phyloP scores from a whole-genome alignment of 495 filamentous ascomycete species.

The Penicillium turbatum region DNA sequence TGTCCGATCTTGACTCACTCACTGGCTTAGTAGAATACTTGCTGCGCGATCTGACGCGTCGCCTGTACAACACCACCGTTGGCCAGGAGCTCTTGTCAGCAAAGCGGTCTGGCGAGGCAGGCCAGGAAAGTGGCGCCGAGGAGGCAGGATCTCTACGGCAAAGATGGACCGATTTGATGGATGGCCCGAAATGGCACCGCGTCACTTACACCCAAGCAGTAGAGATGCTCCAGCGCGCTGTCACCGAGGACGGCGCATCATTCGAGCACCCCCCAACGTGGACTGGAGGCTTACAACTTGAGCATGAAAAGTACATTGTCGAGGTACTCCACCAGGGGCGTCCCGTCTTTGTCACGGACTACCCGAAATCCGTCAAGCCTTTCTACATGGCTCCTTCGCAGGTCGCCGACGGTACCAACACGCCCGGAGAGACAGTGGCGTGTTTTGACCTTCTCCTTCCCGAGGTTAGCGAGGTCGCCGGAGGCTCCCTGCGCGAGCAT shows the following conservation, averaged over 20 bases:
- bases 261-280: constrained; percentile 68
- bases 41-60: constrained; percentile 56
- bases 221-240: constrained; percentile 57
- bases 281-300: constrained; percentile 75
- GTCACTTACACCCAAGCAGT: constrained; percentile 84
- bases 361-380: constrained; percentile 79
- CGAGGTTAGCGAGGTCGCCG: constrained; percentile 82
- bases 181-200: constrained; percentile 63
- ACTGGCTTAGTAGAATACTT: constrained; percentile 78
- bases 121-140: constrained; percentile 30
- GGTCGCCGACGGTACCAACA: constrained; percentile 9
- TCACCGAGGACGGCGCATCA: constrained; percentile 37
- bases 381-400: constrained; percentile 86
- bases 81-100: constrained; percentile 58
- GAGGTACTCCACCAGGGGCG: constrained; percentile 58
- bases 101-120: constrained; percentile 36
- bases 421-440: constrained; percentile 60
- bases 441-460: constrained; percentile 96
- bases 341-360: constrained; percentile 91
- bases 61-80: constrained; percentile 52
- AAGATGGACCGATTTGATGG: constrained; percentile 67
- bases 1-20: constrained; percentile 60
- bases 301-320: constrained; percentile 91
- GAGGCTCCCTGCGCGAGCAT: constrained; percentile 92
- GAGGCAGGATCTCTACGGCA: constrained; percentile 44